Base-by-base conservation (phyloP, 2,329 filamentous ascomycete genomes). In the Botrytis elliptica region DNA sequence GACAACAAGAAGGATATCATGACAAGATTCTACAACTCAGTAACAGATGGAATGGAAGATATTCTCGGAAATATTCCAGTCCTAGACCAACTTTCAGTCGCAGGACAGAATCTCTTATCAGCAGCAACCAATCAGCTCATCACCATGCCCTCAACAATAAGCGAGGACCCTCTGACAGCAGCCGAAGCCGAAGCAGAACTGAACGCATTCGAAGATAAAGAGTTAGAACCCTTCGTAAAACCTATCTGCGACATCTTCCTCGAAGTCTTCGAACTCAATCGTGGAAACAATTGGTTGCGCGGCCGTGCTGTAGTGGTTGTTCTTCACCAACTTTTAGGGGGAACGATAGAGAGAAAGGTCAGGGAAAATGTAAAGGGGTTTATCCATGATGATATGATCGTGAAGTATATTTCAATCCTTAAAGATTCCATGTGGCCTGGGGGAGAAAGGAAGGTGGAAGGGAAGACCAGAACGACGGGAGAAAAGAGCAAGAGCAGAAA, bases 171-270 rank as follows among this genome's bases (percentile, higher is more conserved):
- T 9, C 78, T 85, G 73, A 84, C 83, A 12, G 86, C 88, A 3
- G 88, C 90, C 3, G 96, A 98, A 84, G 96, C 95, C 0, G 95
- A 98, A 83, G 95, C 95, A 0, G 96, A 98, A 82, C 85, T 99
- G 67, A 93, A 95, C 74, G 95, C 95, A 0, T 98, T 97, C 79
- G 95, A 98, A 83, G 91, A 93, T 80, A 91, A 91, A 79, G 94
- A 97, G 78, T 86, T 94, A 3, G 94, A 97, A 80, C 96, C 96
- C 1, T 98, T 99, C 80, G 96, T 99, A 79, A 99, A 98, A 81
- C 97, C 96, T 6, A 98, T 99, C 75, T 98, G 95, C 83, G 96
- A 99, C 82, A 91, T 99, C 75, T 99, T 99, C 83, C 88, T 99
- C 25, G 96, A 99, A 81, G 89, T 94, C 0, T 99, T 99, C 80